Percentiles rank a stretch among this genome's conserved stretches.
Evolutionary conservation across 2,329 filamentous ascomycete genomes (phyloP).

Genomic region (Neofusicoccum laricinum): DNA sequence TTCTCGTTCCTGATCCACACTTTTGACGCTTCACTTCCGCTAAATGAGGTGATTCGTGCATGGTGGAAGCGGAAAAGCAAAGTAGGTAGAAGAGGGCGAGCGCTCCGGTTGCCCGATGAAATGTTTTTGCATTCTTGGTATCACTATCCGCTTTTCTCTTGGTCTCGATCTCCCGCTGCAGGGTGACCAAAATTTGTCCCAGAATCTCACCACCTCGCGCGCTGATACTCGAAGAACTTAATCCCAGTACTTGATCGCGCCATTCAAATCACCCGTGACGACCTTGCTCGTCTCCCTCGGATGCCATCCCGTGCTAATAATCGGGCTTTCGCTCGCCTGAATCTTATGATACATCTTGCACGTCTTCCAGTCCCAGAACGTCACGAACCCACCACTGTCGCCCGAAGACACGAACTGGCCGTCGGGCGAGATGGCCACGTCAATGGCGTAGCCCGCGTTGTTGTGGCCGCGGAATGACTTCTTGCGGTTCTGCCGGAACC

Average conservation of each 20-base stretch:
- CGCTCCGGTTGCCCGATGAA: too few species aligned
- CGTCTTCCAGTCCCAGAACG: constrained; percentile 99
- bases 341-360: constrained; percentile 99
- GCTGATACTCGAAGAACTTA: constrained; percentile 36
- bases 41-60: too few species aligned
- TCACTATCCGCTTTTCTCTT: not conserved
- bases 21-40: not conserved
- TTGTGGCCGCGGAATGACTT: constrained; percentile 96
- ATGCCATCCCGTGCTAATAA: constrained; percentile 92
- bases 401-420: constrained; percentile 87
- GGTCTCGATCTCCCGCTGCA: too few species aligned
- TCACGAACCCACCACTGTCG: constrained; percentile 84
- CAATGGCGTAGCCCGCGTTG: constrained; percentile 89
- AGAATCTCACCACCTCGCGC: too few species aligned
- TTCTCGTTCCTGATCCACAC: not conserved
- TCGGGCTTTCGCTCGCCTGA: constrained; percentile 73
- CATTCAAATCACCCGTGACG: constrained; percentile 84
- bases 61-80: not conserved
- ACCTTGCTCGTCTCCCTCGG: constrained; percentile 97
- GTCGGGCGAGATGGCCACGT: constrained; percentile 83
- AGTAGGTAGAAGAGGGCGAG: too few species aligned
- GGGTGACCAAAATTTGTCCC: too few species aligned
- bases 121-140: not conserved
- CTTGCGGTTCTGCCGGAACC: constrained; percentile 95
- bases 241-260: constrained; percentile 91